Base-by-base conservation (phyloP, 148 eudicot genomes). In the Nepenthes mirabilis region DNA sequence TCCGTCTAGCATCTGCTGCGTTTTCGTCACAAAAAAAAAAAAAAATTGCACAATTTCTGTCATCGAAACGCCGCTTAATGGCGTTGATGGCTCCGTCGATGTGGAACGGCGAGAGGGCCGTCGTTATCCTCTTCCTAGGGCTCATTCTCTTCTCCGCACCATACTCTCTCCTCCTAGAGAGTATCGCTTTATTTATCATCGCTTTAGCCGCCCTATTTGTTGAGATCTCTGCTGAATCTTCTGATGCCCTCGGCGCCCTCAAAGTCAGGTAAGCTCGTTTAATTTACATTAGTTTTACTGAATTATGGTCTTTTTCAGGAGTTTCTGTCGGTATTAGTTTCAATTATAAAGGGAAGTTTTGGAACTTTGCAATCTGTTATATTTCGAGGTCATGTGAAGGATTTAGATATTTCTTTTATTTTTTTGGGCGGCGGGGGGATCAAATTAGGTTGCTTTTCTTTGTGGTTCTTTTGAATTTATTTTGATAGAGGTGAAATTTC, bases 81-180 rank as follows among this genome's bases (percentile, higher is more conserved):
- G 56, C 77, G 69, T 55, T 64, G 37, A 70, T 80, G 80, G 72
- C 82, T 61, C 68, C 74, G 14, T 75, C 80, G 68, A 57, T 83
- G 68, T 60, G 84, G 37, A 90, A 75, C 79, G 97, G 95, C 80
- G 97, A 90, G 80, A 77, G 97, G 65, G 79, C 77, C 55, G 95
- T 90, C 75, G 91, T 87, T 34, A 47, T 78, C 12, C 71, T 86
- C 36, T 73, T 82, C 61, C 59, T 84, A 43, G 47, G 65, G 3
- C 75, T 73, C 55, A 56, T 82, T 37, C 34, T 84, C 55, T 68
- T 59, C 72, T 67, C 91, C 70, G 1, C 82, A 2, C 68, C 86
- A 35, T 47, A 69, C 58, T 68, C 83, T 75, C 75, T 79, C 71
- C 75, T 82, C 47, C 50, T 64, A 11, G 89, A 90, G 71, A 43